Conservation (phyloP, 352 stramenopile species). For the Blastocystis hominis region DNA sequence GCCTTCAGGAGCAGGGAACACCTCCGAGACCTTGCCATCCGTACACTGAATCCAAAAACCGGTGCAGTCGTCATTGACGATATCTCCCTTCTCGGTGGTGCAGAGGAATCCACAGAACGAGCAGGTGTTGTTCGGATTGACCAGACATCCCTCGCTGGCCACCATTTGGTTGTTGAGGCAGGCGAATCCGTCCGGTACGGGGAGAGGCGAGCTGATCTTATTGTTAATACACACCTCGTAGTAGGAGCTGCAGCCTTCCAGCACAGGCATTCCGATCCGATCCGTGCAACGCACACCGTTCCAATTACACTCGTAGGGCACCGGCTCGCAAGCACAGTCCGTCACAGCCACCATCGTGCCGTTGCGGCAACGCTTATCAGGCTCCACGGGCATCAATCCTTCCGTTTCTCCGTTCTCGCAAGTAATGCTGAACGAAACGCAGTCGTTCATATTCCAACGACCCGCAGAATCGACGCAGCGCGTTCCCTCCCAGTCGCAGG, state of each 20-base stretch:
- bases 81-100: neutral
- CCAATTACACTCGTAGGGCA: constrained; percentile 31
- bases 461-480: constrained; percentile 3
- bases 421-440: neutral
- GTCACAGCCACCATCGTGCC: neutral
- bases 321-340: constrained; percentile 18
- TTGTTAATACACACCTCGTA: constrained; percentile 44
- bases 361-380: neutral
- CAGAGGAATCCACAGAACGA: constrained; percentile 40
- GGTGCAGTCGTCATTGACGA: constrained; percentile 40
- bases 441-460: constrained; percentile 15
- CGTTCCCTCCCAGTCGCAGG: constrained; percentile 6
- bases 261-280: constrained; percentile 8
- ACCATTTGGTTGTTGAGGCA: constrained; percentile 23
- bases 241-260: constrained; percentile 10
- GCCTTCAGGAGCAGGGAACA: constrained; percentile 5
- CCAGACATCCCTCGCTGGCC: neutral
- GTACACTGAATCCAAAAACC: constrained; percentile 17
- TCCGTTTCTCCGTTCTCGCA: neutral
- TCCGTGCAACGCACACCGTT: constrained; percentile 6
- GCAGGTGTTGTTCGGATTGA: constrained; percentile 19
- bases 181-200: neutral
- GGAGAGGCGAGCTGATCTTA: neutral
- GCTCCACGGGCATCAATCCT: neutral
- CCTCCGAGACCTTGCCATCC: neutral